Evolutionary conservation across 768 basidiomycete genomes (phyloP), one percentile per base, ranked within the genome.

Genomic region (Mycena metata): DNA sequence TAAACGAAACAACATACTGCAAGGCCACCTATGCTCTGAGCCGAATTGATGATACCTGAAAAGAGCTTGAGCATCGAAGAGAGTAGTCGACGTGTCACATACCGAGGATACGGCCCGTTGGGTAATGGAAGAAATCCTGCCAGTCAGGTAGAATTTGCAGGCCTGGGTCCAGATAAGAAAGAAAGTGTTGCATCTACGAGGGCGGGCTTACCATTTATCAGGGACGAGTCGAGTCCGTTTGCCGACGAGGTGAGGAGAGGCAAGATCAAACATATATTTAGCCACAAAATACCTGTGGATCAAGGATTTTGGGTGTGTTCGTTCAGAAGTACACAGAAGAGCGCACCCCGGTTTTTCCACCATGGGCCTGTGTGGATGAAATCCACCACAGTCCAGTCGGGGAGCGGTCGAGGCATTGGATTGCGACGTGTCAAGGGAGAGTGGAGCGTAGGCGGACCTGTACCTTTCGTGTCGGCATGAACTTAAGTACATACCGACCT

Each of bases 191-290:
- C 30, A 51, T 36, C 47, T 33, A n/a, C 41, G 16, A 5, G 1
- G 43, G 30, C 33, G 10, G 39, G 64, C 72, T 39, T 63, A 84
- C 81, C 81, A 72, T 91, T 91, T 17, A 90, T 82, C 50, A 90
- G 78, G n/a, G 90, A 91, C 5, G 89, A 88, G 74, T 91, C 89
- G 56, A 90, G 84, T 26, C 92, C 91, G 77, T 91, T 92, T 55
- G 86, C 85, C 16, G 85, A 80, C 19, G 90, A 86, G 17, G 91
- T 90, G 63, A 91, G 77, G n/a, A 92, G 81, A 2, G 91, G 89
- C 17, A 92, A 79, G 17, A 89, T 61, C 36, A 92, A 81, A 71
- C 84, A 88, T 7, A 91, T 64, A 75, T 91, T 91, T 43, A 91
- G 78, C 55, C 84, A 62, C 33, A 90, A 78, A 51, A 91, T 85